Evolutionary conservation across 768 basidiomycete species (phyloP).

Genomic region (Exsudoporus frostii): DNA sequence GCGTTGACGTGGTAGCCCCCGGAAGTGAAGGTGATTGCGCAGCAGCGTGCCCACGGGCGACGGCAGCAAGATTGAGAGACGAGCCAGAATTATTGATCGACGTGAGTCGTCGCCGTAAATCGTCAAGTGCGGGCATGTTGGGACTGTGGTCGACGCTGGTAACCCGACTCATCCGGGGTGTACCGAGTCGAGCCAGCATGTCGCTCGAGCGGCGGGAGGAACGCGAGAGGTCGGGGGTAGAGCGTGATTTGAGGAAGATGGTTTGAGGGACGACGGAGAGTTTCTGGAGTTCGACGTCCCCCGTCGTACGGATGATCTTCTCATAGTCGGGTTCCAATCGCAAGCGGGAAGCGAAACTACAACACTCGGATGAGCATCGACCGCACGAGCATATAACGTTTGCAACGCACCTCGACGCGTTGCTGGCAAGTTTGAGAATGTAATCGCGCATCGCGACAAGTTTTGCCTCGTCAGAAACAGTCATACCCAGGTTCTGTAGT

Average conservation of each 20-base stretch:
- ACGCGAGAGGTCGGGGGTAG: constrained; percentile 37
- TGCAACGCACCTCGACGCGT: constrained; percentile 62
- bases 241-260: constrained; percentile 67
- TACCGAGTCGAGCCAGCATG: constrained; percentile 46
- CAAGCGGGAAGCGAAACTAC: constrained; percentile 65
- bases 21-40: constrained; percentile 14
- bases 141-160: constrained; percentile 46
- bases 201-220: constrained; percentile 44
- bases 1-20: constrained; percentile 2
- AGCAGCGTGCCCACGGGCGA: constrained; percentile 38
- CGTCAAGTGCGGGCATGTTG: constrained; percentile 66
- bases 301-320: constrained; percentile 58
- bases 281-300: constrained; percentile 78
- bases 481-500: constrained; percentile 88
- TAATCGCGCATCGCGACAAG: constrained; percentile 87
- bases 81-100: constrained; percentile 71
- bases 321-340: constrained; percentile 62
- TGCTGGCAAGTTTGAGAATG: constrained; percentile 77
- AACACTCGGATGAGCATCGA: background rate
- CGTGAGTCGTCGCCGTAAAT: constrained; percentile 71
- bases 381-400: background rate
- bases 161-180: constrained; percentile 46
- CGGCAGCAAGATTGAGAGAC: constrained; percentile 49
- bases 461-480: constrained; percentile 75
- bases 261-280: constrained; percentile 89